Conservation (phyloP, 176 grass and related monocot species). For the Dendrocalamus sinicus region DNA sequence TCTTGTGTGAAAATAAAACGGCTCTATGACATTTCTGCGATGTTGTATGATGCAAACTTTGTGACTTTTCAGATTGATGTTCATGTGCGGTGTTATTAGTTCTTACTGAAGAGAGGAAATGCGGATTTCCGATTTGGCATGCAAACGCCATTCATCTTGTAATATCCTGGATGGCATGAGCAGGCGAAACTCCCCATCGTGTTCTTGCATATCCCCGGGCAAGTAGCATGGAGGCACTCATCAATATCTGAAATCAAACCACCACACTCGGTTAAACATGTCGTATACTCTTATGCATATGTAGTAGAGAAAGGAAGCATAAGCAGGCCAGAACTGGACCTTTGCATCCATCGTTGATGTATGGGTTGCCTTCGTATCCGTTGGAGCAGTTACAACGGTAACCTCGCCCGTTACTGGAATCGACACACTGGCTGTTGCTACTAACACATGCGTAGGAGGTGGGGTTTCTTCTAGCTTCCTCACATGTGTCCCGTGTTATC, state of each 20-base stretch:
- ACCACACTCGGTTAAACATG: no score
- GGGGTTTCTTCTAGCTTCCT: not conserved
- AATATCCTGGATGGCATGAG: not conserved
- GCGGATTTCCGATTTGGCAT: not conserved
- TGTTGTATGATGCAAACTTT: no score
- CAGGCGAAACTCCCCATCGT: not conserved
- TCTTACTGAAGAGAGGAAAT: not conserved
- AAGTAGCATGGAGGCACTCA: not conserved
- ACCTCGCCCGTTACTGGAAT: not conserved
- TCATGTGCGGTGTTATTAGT: not conserved
- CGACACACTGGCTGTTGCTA: not conserved
- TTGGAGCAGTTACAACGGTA: slow-evolving; percentile 19
- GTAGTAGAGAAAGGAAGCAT: not conserved
- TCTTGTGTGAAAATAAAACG: not conserved
- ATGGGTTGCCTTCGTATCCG: slow-evolving; percentile 41
- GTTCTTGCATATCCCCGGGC: not conserved
- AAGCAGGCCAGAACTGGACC: not conserved
- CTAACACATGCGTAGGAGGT: slow-evolving; percentile 32
- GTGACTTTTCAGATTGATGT: no score
- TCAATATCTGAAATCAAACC: slow-evolving; percentile 30
- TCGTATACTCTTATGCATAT: no score
- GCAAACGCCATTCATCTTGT: not conserved
- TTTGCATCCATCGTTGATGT: slow-evolving; percentile 39
- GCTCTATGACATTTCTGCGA: not conserved
- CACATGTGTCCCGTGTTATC: not conserved